Percentiles rank a stretch among this genome's conserved stretches.
These are phyloP conservation scores for Blastobotrys muscicola DNA, from an alignment of 805 yeast genomes.

Conservation along the genomic window DNA sequence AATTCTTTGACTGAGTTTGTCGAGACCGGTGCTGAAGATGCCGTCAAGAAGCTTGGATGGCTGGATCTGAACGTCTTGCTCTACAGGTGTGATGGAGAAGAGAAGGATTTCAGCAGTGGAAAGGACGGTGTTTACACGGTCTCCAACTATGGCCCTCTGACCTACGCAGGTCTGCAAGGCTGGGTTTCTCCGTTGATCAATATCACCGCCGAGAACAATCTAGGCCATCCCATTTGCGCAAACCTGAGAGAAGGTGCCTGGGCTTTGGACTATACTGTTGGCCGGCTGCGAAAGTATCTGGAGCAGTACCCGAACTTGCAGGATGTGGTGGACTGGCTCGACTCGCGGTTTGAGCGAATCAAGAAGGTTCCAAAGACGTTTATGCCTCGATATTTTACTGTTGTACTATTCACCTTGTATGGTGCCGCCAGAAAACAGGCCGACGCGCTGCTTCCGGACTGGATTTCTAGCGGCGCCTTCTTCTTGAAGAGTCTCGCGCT, in stretches of 20 bases:
- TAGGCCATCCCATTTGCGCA: slow-evolving; percentile 75
- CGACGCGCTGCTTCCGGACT: slow-evolving; percentile 42
- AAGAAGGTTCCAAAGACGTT: slow-evolving; percentile 65
- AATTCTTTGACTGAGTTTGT: slow-evolving; percentile 53
- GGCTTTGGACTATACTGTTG: slow-evolving; percentile 73
- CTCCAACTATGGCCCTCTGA: slow-evolving; percentile 64
- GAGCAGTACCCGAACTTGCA: slow-evolving; percentile 38
- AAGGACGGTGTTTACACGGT: slow-evolving; percentile 61
- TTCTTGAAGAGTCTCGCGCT: slow-evolving; percentile 75
- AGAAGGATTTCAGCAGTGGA: slow-evolving; percentile 69
- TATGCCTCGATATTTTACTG: slow-evolving; percentile 78
- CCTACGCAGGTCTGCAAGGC: slow-evolving; percentile 89
- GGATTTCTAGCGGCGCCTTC: slow-evolving; percentile 50
- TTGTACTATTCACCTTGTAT: slow-evolving; percentile 73
- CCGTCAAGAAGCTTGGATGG: slow-evolving; percentile 50
- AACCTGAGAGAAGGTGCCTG: slow-evolving; percentile 78
- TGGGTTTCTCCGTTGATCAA: slow-evolving; percentile 65
- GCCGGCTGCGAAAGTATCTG: slow-evolving; percentile 50
- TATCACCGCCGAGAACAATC: slow-evolving; percentile 58
- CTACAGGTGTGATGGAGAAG: slow-evolving; percentile 79
- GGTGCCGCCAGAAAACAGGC: slow-evolving; percentile 71
- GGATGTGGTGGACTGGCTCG: slow-evolving; percentile 62
- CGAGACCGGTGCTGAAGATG: slow-evolving; percentile 69
- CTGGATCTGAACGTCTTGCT: slow-evolving; percentile 67
- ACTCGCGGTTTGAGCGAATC: slow-evolving; percentile 51